Percentiles rank a stretch among this genome's conserved stretches.
phyloP scores from a whole-genome alignment of 2,329 filamentous ascomycete species.

The Fusarium beomiforme region DNA sequence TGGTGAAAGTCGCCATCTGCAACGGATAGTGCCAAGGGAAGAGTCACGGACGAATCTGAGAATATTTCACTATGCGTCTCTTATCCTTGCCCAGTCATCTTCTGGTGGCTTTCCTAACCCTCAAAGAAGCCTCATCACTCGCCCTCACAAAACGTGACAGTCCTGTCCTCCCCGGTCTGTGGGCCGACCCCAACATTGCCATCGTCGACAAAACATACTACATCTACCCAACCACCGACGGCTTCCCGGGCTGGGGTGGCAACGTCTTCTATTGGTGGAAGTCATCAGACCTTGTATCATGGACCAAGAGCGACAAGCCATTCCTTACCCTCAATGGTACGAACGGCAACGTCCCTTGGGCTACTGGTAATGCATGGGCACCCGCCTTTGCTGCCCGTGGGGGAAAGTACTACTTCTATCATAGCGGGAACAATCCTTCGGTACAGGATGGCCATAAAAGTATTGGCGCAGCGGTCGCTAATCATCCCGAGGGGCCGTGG shows the following conservation, averaged over 20 bases:
- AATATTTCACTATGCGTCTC: slow-evolving; percentile 1
- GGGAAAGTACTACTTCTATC: slow-evolving; percentile 73
- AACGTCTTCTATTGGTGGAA: slow-evolving; percentile 60
- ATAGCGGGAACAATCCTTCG: slow-evolving; percentile 63
- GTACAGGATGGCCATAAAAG: slow-evolving; percentile 61
- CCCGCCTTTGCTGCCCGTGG: slow-evolving; percentile 69
- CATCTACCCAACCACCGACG: slow-evolving; percentile 59
- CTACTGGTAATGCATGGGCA: slow-evolving; percentile 73
- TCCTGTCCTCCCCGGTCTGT: slow-evolving; percentile 51
- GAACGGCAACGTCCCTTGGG: slow-evolving; percentile 68
- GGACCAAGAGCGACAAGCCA: slow-evolving; percentile 53
- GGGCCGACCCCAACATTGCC: slow-evolving; percentile 59
- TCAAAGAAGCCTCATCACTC: neutral
- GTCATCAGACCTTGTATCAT: slow-evolving; percentile 54
- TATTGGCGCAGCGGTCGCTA: slow-evolving; percentile 68
- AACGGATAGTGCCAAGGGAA: rapidly evolving
- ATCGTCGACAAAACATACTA: slow-evolving; percentile 57
- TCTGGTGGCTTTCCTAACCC: neutral
- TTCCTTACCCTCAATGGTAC: slow-evolving; percentile 58
- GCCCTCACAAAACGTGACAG: slow-evolving; percentile 38
- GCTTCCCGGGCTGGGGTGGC: slow-evolving; percentile 55
- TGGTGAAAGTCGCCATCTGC: neutral
- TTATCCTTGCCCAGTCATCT: neutral
- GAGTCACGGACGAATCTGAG: neutral
- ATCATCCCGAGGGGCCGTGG: slow-evolving; percentile 69